Percentiles rank a stretch among this genome's conserved stretches.
Evolutionary conservation across 768 basidiomycete species (phyloP).

Genomic region (Lentinula edodes): DNA sequence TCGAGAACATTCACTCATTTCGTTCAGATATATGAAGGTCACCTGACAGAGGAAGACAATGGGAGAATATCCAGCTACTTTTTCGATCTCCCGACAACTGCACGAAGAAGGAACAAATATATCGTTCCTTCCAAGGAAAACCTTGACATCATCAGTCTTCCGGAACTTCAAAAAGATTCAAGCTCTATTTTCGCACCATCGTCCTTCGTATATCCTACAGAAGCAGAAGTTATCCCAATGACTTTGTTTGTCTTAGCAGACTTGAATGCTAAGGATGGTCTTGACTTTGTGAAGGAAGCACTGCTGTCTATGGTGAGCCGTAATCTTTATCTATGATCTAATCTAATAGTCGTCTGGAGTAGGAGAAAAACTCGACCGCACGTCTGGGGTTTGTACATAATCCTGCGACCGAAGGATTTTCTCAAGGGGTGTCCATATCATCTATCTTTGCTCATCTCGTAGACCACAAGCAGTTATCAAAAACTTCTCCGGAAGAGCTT

Average conservation of each 20-base stretch:
- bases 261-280: slow-evolving; percentile 59
- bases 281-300: slow-evolving; percentile 57
- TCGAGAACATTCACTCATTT: not conserved
- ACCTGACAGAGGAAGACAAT: slow-evolving; percentile 46
- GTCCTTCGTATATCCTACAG: slow-evolving; percentile 57
- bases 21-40: slow-evolving; percentile 50
- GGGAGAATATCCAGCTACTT: slow-evolving; percentile 68
- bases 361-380: slow-evolving; percentile 42
- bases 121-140: slow-evolving; percentile 54
- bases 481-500: slow-evolving; percentile 31
- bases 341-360: slow-evolving; percentile 3
- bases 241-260: slow-evolving; percentile 71
- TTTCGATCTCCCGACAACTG: slow-evolving; percentile 80
- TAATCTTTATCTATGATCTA: not conserved
- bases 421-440: slow-evolving; percentile 26
- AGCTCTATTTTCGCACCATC: slow-evolving; percentile 35
- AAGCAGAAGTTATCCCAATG: slow-evolving; percentile 30
- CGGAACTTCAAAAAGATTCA: slow-evolving; percentile 43
- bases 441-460: slow-evolving; percentile 48
- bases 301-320: slow-evolving; percentile 56
- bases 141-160: slow-evolving; percentile 50
- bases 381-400: slow-evolving; percentile 81
- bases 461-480: slow-evolving; percentile 30
- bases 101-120: slow-evolving; percentile 65
- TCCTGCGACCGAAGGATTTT: slow-evolving; percentile 28